phyloP scores from a whole-genome alignment of 1,284 basidiomycete species.

The Mycosarcoma maydis region DNA sequence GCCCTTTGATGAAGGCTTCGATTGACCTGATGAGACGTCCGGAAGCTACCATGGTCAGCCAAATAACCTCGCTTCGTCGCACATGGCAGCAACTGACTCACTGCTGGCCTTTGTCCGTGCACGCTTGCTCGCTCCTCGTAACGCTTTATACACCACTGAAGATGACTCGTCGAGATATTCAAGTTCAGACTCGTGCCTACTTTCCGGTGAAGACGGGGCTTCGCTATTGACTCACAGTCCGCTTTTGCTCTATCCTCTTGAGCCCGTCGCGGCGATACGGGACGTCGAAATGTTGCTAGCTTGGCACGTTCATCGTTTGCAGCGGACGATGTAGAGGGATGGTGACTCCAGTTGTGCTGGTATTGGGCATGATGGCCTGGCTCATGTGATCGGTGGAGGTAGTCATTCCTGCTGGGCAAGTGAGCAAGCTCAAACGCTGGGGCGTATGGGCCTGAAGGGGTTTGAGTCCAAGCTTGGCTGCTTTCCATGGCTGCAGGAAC shows the following conservation, averaged over 20 bases:
- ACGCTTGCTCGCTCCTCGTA: slow-evolving; percentile 18
- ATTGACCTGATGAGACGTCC: neutral
- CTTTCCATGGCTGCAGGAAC: too few relatives aligned
- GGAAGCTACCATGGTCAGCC: neutral
- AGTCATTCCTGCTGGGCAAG: too few relatives aligned
- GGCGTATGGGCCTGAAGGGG: too few relatives aligned
- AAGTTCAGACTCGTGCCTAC: neutral
- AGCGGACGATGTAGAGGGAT: neutral
- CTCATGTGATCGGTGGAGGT: neutral
- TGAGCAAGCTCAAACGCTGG: too few relatives aligned
- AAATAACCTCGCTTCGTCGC: neutral
- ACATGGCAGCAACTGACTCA: neutral
- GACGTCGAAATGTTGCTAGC: slow-evolving; percentile 3
- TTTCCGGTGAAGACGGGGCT: neutral
- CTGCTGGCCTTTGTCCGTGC: neutral
- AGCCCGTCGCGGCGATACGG: slow-evolving; percentile 7
- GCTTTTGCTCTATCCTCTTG: slow-evolving; percentile 20
- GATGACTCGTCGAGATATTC: neutral
- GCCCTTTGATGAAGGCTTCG: neutral
- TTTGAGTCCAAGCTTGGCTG: too few relatives aligned
- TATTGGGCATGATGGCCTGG: neutral
- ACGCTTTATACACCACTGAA: slow-evolving; percentile 18
- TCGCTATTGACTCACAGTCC: slow-evolving; percentile 8
- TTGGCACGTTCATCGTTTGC: neutral
- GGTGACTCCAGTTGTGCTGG: neutral